phyloP scores from a whole-genome alignment of 805 yeast species.

The Kodamaea nitidulidarum region DNA sequence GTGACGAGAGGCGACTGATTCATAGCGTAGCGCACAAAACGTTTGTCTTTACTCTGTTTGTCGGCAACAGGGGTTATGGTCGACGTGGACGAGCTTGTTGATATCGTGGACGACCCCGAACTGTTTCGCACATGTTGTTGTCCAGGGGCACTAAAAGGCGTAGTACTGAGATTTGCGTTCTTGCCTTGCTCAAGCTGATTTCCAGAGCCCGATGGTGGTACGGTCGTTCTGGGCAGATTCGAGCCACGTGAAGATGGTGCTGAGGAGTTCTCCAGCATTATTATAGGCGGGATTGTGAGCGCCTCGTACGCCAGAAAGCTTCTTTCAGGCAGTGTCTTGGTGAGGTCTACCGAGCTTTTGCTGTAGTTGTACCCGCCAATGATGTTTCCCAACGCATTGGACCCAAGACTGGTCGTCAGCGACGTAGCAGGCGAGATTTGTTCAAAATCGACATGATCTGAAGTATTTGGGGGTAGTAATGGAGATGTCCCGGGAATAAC shows the following conservation, averaged over 20 bases:
- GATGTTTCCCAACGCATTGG: conserved; percentile 26
- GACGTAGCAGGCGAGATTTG: conserved; percentile 18
- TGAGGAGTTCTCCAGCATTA: neutral
- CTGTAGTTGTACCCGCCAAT: conserved; percentile 28
- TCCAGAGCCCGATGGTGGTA: too few species aligned
- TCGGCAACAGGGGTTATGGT: conserved; percentile 25
- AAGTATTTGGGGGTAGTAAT: too few species aligned
- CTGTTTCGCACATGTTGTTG: conserved; percentile 28
- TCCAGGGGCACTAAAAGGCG: neutral
- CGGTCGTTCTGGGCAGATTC: too few species aligned
- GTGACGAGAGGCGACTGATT: conserved; percentile 20
- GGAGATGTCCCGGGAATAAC: too few species aligned
- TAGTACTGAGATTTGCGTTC: neutral
- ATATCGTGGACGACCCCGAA: conserved; percentile 33
- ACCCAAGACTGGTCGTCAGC: conserved; percentile 15
- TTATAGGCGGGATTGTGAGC: neutral
- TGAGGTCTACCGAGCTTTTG: conserved; percentile 18
- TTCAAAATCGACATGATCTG: conserved; percentile 5
- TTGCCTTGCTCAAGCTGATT: too few species aligned
- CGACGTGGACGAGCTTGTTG: conserved; percentile 28
- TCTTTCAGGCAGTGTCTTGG: conserved; percentile 3
- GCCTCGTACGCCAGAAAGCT: neutral
- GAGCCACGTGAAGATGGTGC: too few species aligned
- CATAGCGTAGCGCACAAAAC: conserved; percentile 43
- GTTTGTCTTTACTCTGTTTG: conserved; percentile 31